Percentiles rank a stretch among this genome's conserved stretches.
These are phyloP conservation scores for Aschersonia sp. DNA, from an alignment of 2,329 filamentous ascomycete genomes.

Conservation along the genomic window DNA sequence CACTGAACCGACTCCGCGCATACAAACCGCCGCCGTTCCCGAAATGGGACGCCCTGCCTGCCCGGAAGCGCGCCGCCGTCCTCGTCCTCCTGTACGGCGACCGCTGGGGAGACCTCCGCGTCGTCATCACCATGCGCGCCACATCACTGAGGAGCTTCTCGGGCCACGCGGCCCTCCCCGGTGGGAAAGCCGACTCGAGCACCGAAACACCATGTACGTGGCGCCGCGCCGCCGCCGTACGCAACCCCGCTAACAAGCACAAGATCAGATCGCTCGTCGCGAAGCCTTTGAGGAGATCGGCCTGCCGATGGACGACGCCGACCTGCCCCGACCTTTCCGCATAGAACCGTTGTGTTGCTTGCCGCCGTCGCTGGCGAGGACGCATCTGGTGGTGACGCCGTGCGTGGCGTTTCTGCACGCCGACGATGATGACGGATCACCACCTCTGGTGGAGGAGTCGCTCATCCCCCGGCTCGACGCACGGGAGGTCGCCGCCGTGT, in stretches of 20 bases:
- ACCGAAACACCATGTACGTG: slow-evolving; percentile 45
- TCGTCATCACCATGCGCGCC: slow-evolving; percentile 56
- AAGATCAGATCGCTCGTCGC: slow-evolving; percentile 69
- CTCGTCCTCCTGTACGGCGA: slow-evolving; percentile 82
- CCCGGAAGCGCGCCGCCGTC: slow-evolving; percentile 67
- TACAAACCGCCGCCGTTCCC: slow-evolving; percentile 47
- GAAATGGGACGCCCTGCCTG: slow-evolving; percentile 45
- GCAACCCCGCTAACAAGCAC: not conserved
- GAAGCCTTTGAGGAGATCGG: slow-evolving; percentile 93
- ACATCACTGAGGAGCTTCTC: slow-evolving; percentile 52
- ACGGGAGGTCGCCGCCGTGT: slow-evolving; percentile 85
- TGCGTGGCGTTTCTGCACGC: slow-evolving; percentile 67
- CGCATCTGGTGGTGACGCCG: slow-evolving; percentile 59
- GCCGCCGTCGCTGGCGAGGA: slow-evolving; percentile 60
- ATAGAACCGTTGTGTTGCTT: slow-evolving; percentile 82
- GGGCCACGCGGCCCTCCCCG: slow-evolving; percentile 79
- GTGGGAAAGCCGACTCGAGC: slow-evolving; percentile 51
- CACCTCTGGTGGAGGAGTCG: slow-evolving; percentile 45
- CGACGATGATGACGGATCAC: slow-evolving; percentile 18
- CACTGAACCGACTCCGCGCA: slow-evolving; percentile 44
- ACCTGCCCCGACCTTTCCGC: slow-evolving; percentile 61
- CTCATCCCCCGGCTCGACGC: slow-evolving; percentile 74
- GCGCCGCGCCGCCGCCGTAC: not conserved
- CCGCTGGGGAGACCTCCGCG: slow-evolving; percentile 59
- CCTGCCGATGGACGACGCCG: slow-evolving; percentile 55